Evolutionary conservation across 345 rosid genomes (phyloP).

Genomic region (Anacardium occidentale): DNA sequence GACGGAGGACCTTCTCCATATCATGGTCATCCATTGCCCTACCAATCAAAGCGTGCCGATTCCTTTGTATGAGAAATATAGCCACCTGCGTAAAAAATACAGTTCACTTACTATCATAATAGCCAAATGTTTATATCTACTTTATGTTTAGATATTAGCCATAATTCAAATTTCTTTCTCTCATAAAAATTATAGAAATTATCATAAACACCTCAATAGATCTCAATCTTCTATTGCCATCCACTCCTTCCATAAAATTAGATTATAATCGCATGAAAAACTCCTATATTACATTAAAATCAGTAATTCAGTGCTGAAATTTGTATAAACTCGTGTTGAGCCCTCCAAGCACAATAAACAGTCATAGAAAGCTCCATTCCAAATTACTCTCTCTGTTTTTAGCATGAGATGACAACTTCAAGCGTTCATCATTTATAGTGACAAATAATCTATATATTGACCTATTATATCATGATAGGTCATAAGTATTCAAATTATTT

Average conservation of each 20-base stretch:
- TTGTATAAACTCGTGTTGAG: no score
- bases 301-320: no score
- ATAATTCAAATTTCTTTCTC: not conserved
- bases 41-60: constrained; percentile 95
- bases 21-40: constrained; percentile 97
- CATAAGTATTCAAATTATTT: not conserved
- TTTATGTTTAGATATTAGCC: not conserved
- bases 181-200: not conserved
- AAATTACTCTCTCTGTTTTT: no score
- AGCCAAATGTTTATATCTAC: not conserved
- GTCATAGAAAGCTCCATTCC: no score
- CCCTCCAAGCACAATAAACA: no score
- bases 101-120: constrained; percentile 1
- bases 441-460: not conserved
- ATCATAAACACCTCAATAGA: no score
- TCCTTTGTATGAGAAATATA: constrained; percentile 95
- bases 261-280: not conserved
- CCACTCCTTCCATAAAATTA: not conserved
- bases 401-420: no score
- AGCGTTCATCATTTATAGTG: no score
- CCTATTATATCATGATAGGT: not conserved
- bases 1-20: constrained; percentile 82
- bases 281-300: not conserved
- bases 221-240: no score
- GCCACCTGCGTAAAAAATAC: constrained; percentile 60